Percentiles rank a stretch among this genome's conserved stretches.
These are phyloP conservation scores for Stephanodiscus minutulus DNA, from an alignment of 108 stramenopile genomes.

Conservation along the genomic window DNA sequence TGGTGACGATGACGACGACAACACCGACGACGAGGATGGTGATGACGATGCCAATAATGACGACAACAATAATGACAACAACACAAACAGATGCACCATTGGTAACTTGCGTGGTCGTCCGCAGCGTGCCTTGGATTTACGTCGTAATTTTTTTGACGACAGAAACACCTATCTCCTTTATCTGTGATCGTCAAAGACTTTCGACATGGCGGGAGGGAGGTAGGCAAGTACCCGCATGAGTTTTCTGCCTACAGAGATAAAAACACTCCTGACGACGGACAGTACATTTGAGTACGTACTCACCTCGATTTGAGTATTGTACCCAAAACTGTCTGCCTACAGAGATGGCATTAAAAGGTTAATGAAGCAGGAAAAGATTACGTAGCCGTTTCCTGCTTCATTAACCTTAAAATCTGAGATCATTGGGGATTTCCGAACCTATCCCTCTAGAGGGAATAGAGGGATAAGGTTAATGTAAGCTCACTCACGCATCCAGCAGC, in stretches of 20 bases:
- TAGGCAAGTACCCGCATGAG: background rate
- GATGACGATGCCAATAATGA: background rate
- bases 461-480: too few relatives aligned
- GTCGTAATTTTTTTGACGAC: background rate
- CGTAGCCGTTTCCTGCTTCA: too few relatives aligned
- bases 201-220: background rate
- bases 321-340: slow-evolving; percentile 2
- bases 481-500: too few relatives aligned
- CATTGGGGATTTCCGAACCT: too few relatives aligned
- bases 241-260: slow-evolving; percentile 8
- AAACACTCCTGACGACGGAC: background rate
- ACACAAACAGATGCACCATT: background rate
- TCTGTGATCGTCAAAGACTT: background rate
- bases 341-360: slow-evolving; percentile 4
- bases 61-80: background rate
- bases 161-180: background rate
- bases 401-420: too few relatives aligned
- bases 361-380: too few relatives aligned
- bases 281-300: too few relatives aligned
- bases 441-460: too few relatives aligned
- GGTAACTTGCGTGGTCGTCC: background rate
- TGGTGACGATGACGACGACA: background rate
- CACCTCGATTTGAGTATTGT: slow-evolving; percentile 1
- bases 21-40: background rate
- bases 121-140: background rate